A percentile compares a stretch with the other conserved stretches of the same genome.
These are phyloP conservation scores for Tetradesmus lagerheimii DNA, from an alignment of 139 green algal genomes.

Conservation along the genomic window DNA sequence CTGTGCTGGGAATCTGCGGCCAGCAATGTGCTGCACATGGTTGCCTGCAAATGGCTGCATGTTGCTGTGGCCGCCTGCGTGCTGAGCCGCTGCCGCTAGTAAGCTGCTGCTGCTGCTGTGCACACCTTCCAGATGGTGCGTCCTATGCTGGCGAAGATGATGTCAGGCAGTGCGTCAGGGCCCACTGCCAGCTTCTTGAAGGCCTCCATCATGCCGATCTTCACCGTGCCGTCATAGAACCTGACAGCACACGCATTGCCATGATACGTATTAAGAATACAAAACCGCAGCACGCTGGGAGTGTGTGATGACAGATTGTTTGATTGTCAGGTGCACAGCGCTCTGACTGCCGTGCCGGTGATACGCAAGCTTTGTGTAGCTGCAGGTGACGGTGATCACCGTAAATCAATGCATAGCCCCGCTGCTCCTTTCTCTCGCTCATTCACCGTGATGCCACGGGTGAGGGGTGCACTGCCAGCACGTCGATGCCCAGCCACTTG, in stretches of 20 bases:
- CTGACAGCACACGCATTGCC: not conserved
- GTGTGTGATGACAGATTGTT: too few relatives aligned
- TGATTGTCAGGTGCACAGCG: too few relatives aligned
- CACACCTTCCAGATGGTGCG: slow-evolving; percentile 84
- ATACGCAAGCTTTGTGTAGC: too few relatives aligned
- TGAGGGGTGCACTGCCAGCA: slow-evolving; percentile 95
- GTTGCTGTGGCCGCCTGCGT: not conserved
- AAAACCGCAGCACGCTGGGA: too few relatives aligned
- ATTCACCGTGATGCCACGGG: slow-evolving; percentile 91
- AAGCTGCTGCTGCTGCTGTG: not conserved
- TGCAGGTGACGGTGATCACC: too few relatives aligned
- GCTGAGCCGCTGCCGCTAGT: too few relatives aligned
- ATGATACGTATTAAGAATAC: too few relatives aligned
- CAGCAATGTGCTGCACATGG: too few relatives aligned
- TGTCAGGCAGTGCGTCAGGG: slow-evolving; percentile 90
- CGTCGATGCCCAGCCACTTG: slow-evolving; percentile 91
- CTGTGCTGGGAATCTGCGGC: too few relatives aligned
- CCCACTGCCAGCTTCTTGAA: slow-evolving; percentile 92
- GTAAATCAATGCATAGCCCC: too few relatives aligned
- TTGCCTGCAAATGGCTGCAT: not conserved
- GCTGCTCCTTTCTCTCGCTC: too few relatives aligned
- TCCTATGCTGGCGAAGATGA: slow-evolving; percentile 81
- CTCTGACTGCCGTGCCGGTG: too few relatives aligned
- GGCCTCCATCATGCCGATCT: slow-evolving; percentile 81
- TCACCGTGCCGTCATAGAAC: slow-evolving; percentile 38